Evolutionary conservation across 108 stramenopile species (phyloP).

Genomic region (Chaetoceros tenuissimus): DNA sequence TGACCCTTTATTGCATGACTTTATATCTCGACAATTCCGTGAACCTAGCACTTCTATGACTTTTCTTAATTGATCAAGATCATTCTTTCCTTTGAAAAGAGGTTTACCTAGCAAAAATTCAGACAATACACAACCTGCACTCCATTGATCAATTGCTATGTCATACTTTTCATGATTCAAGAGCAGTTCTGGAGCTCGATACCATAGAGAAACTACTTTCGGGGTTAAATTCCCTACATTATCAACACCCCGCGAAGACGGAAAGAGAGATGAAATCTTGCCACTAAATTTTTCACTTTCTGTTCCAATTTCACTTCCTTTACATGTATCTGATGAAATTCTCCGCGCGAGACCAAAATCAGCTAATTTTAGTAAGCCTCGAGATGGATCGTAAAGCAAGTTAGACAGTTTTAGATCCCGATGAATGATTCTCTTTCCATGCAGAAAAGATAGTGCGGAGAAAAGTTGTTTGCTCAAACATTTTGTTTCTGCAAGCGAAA

Average conservation of each 20-base stretch:
- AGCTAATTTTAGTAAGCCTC: constrained; percentile 49
- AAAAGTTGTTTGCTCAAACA: constrained; percentile 49
- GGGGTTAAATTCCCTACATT: constrained; percentile 53
- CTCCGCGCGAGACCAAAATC: constrained; percentile 89
- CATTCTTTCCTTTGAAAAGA: constrained; percentile 64
- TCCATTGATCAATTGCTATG: constrained; percentile 74
- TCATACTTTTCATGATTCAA: constrained; percentile 53
- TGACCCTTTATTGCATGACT: too few species aligned
- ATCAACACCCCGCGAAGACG: neutral
- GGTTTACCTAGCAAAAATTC: constrained; percentile 78
- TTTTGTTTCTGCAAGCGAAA: constrained; percentile 52
- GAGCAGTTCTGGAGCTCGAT: constrained; percentile 86
- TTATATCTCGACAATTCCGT: constrained; percentile 22
- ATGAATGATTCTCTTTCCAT: constrained; percentile 54
- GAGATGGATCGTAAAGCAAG: constrained; percentile 40
- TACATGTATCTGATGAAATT: constrained; percentile 8
- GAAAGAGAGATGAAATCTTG: neutral
- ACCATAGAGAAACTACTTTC: constrained; percentile 89
- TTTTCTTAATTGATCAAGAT: constrained; percentile 70
- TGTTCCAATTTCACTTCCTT: neutral
- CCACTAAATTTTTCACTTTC: constrained; percentile 1
- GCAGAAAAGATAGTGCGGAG: constrained; percentile 51
- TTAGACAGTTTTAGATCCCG: constrained; percentile 81
- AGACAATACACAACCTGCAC: constrained; percentile 77
- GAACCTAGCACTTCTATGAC: constrained; percentile 58